A percentile compares a stretch with the other conserved stretches of the same genome.
These are phyloP conservation scores for Aspergillus mulundensis DNA, from an alignment of 495 filamentous ascomycete species.

Conservation along the genomic window DNA sequence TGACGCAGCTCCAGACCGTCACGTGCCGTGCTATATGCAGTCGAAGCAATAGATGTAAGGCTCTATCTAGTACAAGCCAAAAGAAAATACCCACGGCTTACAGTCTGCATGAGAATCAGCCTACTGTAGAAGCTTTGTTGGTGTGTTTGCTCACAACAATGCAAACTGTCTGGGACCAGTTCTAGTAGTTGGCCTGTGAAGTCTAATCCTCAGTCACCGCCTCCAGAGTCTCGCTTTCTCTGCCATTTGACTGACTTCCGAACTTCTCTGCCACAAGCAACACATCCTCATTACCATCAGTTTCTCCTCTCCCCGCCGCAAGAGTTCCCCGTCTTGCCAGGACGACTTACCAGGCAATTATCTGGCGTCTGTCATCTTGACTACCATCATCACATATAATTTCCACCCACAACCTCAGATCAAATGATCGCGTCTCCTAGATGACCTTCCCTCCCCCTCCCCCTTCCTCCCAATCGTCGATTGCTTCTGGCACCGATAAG, in stretches of 20 bases:
- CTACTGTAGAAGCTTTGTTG: background rate
- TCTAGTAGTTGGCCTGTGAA: background rate
- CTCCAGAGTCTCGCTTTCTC: constrained; percentile 22
- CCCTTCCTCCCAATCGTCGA: constrained; percentile 60
- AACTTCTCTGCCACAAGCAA: constrained; percentile 30
- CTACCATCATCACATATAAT: constrained; percentile 30
- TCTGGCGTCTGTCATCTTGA: constrained; percentile 9
- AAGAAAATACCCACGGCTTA: background rate
- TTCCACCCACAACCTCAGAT: constrained; percentile 44
- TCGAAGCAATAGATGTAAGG: background rate
- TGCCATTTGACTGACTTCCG: constrained; percentile 17
- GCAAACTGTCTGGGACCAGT: background rate
- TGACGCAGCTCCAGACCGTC: background rate
- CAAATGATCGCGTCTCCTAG: constrained; percentile 61
- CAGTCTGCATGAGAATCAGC: background rate
- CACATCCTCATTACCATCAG: constrained; percentile 21
- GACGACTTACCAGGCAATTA: constrained; percentile 3
- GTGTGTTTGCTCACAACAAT: background rate
- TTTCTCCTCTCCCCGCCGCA: constrained; percentile 15
- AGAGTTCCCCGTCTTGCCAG: constrained; percentile 9
- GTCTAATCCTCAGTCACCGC: constrained; percentile 20
- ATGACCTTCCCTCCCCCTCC: constrained; percentile 62
- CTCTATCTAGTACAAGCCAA: background rate
- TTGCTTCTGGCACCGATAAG: constrained; percentile 55
- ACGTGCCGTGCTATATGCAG: background rate